Percentiles rank a stretch among this genome's conserved stretches.
phyloP scores from a whole-genome alignment of 2,329 filamentous ascomycete genomes.

The Colletotrichum liaoningense region DNA sequence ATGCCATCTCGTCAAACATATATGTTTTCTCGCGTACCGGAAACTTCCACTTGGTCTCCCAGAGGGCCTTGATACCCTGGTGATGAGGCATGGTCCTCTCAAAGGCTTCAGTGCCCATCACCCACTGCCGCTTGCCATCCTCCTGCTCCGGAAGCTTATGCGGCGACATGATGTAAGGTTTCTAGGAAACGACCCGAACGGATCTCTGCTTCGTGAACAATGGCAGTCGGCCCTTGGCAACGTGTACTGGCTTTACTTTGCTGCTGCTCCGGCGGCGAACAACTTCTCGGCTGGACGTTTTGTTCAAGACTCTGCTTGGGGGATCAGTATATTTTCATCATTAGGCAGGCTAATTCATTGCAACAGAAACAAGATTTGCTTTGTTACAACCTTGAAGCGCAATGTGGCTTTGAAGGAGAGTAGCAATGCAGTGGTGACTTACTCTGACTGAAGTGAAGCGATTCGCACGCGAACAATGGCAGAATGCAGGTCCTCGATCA shows the following conservation, averaged over 20 bases:
- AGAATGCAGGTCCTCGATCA: slow-evolving; percentile 54
- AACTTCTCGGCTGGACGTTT: slow-evolving; percentile 16
- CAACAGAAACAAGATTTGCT: too few species aligned
- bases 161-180: slow-evolving; percentile 42
- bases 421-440: slow-evolving; percentile 41
- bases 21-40: slow-evolving; percentile 61
- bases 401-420: not conserved
- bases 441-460: slow-evolving; percentile 60
- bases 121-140: slow-evolving; percentile 50
- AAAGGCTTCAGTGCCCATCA: slow-evolving; percentile 57
- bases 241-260: slow-evolving; percentile 41
- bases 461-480: slow-evolving; percentile 59
- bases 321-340: not conserved
- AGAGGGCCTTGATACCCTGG: slow-evolving; percentile 69
- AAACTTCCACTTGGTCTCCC: slow-evolving; percentile 82
- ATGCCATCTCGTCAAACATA: not conserved
- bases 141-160: slow-evolving; percentile 39
- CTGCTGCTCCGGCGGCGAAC: slow-evolving; percentile 41
- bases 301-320: slow-evolving; percentile 22
- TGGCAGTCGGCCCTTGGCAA: slow-evolving; percentile 38
- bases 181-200: slow-evolving; percentile 41
- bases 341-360: not conserved
- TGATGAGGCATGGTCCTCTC: slow-evolving; percentile 65
- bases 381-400: not conserved
- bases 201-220: slow-evolving; percentile 47